Conservation (phyloP, 2,329 filamentous ascomycete genomes). For the Trichoderma pleuroti region DNA sequence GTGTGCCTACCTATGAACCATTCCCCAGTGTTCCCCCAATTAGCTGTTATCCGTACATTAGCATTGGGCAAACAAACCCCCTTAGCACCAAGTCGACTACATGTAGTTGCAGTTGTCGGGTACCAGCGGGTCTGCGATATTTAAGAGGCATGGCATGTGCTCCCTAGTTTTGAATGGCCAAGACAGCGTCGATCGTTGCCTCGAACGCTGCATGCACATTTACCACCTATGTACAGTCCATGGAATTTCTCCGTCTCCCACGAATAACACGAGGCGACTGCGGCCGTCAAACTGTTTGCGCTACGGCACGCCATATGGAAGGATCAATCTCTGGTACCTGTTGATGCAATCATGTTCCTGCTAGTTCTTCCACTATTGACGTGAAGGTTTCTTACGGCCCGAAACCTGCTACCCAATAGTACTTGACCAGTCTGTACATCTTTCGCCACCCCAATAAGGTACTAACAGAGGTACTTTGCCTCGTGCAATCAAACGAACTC, state of each 20-base stretch:
- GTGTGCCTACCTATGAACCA: background rate
- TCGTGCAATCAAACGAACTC: background rate
- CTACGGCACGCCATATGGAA: background rate
- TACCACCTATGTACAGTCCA: background rate
- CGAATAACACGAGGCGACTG: background rate
- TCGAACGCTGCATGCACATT: background rate
- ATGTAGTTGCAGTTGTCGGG: background rate
- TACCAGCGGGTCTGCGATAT: background rate
- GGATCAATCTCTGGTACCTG: background rate
- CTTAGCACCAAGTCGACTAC: background rate
- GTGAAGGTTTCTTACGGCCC: background rate
- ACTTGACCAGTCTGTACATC: background rate
- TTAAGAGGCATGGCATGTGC: background rate
- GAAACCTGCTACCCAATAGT: background rate
- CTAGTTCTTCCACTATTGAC: background rate
- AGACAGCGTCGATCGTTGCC: background rate
- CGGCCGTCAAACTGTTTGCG: background rate
- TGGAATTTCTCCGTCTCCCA: background rate
- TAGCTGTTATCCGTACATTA: background rate
- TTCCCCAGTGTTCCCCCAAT: background rate
- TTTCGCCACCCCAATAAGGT: background rate
- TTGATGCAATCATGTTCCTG: background rate
- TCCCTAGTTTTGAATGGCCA: background rate
- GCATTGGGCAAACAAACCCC: background rate
- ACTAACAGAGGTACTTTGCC: background rate